Evolutionary conservation across 306 rosid species (phyloP), one percentile per base, ranked within the genome.

Genomic region (Gynostemma pentaphyllum): DNA sequence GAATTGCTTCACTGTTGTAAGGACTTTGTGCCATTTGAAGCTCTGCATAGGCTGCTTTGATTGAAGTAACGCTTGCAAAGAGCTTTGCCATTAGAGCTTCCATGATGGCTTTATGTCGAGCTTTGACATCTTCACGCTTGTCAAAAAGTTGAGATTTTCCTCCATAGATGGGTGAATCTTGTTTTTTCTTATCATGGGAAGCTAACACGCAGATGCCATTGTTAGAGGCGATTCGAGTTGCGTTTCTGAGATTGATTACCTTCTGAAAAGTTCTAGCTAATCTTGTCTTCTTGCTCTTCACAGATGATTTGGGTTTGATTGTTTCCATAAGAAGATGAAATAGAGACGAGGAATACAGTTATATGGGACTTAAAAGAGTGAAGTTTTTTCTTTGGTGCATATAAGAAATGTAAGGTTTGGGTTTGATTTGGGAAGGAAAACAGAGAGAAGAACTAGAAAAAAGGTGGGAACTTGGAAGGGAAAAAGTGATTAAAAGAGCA

Each of bases 21-120:
- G 99, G 99, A 48, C 78, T 73, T 57, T 92, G 99, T 30, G 99
- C 99, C 88, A 89, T 92, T 77, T 92, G 96, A 32, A 92, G 90
- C 70, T 92, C 94, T 0, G 95, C 99, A 7, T 92, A 92, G 5
- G 95, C 74, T 10, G 99, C 96, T 84, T 92, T 92, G 18, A 92
- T 92, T 62, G 96, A 71, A 1, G 99, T 86, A n/a, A 92, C 80
- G 0, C 83, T 86, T 0, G 99, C 95, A 26, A 92, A 92, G 55
- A 92, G 96, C 78, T 89, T 86, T 0, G 99, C 95, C 3, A 80
- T 75, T 16, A 88, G 64, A 64, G 99, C 99, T 68, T 92, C 96
- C 88, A 88, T 75, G 21, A 88, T 74, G 1, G 94, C 96, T 68
- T 72, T 80, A 72, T 73, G 81, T 60, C 80, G 64, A 52, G 72